A percentile compares a stretch with the other conserved stretches of the same genome.
These are phyloP conservation scores for Hypoxylon sp. DNA, from an alignment of 2,329 filamentous ascomycete genomes.

Conservation along the genomic window DNA sequence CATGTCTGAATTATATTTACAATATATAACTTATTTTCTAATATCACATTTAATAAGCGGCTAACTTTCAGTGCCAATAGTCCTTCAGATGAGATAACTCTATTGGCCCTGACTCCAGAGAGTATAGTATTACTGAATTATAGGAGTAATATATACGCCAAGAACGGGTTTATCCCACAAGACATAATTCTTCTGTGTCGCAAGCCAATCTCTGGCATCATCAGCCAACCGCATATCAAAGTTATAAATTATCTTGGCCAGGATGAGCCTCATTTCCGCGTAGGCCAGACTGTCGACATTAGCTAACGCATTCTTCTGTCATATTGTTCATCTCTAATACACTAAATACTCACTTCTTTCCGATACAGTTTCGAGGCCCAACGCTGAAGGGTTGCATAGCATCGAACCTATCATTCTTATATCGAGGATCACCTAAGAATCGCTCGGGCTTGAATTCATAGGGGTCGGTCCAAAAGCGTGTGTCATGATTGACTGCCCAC, in stretches of 20 bases:
- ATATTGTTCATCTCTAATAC: not conserved
- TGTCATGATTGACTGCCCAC: constrained; percentile 17
- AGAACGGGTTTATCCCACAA: constrained; percentile 25
- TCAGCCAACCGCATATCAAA: constrained; percentile 19
- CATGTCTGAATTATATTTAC: too few relatives aligned
- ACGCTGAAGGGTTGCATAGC: constrained; percentile 22
- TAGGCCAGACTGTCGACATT: constrained; percentile 10
- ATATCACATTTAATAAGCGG: too few relatives aligned
- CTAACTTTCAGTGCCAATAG: too few relatives aligned
- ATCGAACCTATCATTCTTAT: constrained; percentile 10
- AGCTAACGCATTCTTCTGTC: not conserved
- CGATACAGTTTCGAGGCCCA: constrained; percentile 22
- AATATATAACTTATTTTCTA: too few relatives aligned
- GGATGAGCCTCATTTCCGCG: constrained; percentile 25
- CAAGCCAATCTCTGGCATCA: constrained; percentile 14
- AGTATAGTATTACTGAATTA: not conserved
- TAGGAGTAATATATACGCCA: not conserved
- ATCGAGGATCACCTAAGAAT: constrained; percentile 7
- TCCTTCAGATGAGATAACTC: too few relatives aligned
- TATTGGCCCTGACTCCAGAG: too few relatives aligned
- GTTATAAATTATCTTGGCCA: constrained; percentile 17
- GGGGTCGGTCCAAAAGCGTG: constrained; percentile 15
- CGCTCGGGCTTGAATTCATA: constrained; percentile 23
- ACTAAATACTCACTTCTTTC: constrained; percentile 13
- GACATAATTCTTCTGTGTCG: constrained; percentile 16